These are phyloP conservation scores for Soucietia sequanensis DNA, from an alignment of 805 yeast species.

Conservation along the genomic window DNA sequence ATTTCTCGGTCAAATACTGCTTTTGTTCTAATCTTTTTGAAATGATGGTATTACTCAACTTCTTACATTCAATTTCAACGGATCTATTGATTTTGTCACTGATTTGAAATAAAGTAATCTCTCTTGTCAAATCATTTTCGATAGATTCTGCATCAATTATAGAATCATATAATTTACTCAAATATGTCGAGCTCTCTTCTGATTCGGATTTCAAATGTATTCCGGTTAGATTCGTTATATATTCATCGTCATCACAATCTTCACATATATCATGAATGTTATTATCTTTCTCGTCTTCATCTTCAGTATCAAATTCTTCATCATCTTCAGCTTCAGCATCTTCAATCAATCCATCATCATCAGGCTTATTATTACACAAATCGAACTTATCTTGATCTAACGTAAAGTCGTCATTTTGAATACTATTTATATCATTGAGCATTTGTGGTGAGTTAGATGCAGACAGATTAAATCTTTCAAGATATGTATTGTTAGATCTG, in stretches of 20 bases:
- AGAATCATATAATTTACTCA: constrained; percentile 29
- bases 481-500: constrained; percentile 7
- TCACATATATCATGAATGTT: constrained; percentile 1
- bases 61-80: constrained; percentile 33
- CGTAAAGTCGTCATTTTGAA: constrained; percentile 30
- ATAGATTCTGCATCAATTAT: constrained; percentile 36
- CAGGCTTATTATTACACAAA: constrained; percentile 20
- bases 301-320: constrained; percentile 23
- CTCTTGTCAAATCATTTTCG: constrained; percentile 31
- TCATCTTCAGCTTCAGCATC: constrained; percentile 29
- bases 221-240: constrained; percentile 9
- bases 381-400: constrained; percentile 36
- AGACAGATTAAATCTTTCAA: constrained; percentile 30
- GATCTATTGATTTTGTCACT: constrained; percentile 30
- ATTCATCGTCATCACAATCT: constrained; percentile 9
- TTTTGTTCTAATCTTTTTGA: constrained; percentile 32
- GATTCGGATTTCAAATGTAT: constrained; percentile 10
- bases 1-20: constrained; percentile 27
- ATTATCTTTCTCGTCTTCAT: constrained; percentile 23
- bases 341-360: constrained; percentile 20
- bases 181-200: constrained; percentile 11
- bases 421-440: constrained; percentile 28
- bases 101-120: constrained; percentile 30
- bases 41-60: constrained; percentile 30
- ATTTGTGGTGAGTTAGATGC: constrained; percentile 41